Percentiles rank a stretch among this genome's conserved stretches.
Conservation (phyloP, 441 rosid genomes). For the Theobroma grandiflorum region DNA sequence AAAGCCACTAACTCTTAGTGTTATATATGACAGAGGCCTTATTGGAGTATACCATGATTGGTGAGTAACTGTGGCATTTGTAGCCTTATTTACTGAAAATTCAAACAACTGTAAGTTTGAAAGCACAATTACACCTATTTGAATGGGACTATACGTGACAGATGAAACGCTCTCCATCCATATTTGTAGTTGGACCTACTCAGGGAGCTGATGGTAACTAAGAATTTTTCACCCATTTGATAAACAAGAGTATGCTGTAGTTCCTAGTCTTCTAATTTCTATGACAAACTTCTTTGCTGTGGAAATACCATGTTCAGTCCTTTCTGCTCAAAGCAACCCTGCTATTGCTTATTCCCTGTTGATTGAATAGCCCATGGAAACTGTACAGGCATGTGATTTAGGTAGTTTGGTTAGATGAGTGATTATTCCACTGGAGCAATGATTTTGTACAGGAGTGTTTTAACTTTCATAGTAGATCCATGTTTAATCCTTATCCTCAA, state of each 20-base stretch:
- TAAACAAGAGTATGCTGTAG: conserved; percentile 2
- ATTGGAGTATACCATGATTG: conserved; percentile 95
- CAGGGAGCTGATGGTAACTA: neutral
- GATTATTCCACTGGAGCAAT: neutral
- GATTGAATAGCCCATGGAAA: conserved; percentile 13
- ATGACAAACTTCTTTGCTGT: neutral
- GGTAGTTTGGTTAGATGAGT: neutral
- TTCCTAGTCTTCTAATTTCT: conserved; percentile 11
- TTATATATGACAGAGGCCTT: conserved; percentile 91
- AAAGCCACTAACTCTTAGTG: conserved; percentile 76
- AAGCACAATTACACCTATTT: neutral
- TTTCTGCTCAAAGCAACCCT: neutral
- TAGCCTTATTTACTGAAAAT: conserved; percentile 14
- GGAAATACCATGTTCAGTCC: neutral
- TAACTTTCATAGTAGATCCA: neutral
- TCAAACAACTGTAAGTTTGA: neutral
- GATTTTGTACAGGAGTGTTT: neutral
- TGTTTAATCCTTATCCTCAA: neutral
- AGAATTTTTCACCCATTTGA: neutral
- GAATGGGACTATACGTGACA: neutral
- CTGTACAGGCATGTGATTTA: conserved; percentile 1
- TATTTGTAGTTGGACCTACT: neutral
- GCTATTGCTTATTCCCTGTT: neutral
- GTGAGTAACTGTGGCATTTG: conserved; percentile 51
- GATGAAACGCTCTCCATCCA: neutral